Conservation (phyloP, 2,329 filamentous ascomycete species). For the Ophiostoma tasmaniense region DNA sequence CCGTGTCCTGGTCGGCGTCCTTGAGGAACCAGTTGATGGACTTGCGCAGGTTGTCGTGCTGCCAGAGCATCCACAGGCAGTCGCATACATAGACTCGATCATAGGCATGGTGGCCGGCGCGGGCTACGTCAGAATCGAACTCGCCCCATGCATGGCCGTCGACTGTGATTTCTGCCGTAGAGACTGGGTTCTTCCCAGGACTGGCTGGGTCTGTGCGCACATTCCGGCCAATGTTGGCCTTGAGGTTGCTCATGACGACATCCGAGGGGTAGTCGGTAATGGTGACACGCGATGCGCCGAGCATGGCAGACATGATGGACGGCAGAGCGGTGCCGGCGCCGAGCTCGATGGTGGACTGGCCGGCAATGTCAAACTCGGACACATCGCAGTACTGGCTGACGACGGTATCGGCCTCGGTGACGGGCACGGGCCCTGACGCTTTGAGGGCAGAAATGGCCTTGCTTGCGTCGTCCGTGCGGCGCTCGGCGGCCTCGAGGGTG, state of each 20-base stretch:
- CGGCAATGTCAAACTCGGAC: conserved; percentile 39
- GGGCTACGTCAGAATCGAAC: conserved; percentile 26
- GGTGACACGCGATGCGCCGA: conserved; percentile 43
- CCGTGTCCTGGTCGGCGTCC: neutral
- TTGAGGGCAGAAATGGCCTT: neutral
- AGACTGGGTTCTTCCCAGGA: neutral
- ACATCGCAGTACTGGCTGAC: conserved; percentile 11
- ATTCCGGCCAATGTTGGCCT: conserved; percentile 48
- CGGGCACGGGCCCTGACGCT: neutral
- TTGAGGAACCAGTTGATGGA: conserved; percentile 56
- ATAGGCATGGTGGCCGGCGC: conserved; percentile 34
- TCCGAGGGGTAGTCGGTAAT: conserved; percentile 61
- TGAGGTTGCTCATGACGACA: conserved; percentile 50
- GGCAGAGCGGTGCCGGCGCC: conserved; percentile 56
- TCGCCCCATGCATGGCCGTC: conserved; percentile 60
- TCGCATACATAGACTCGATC: conserved; percentile 61
- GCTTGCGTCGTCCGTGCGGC: conserved; percentile 11
- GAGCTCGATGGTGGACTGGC: conserved; percentile 51
- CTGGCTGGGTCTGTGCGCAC: conserved; percentile 24
- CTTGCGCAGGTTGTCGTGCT: conserved; percentile 57
- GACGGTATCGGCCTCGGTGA: conserved; percentile 9
- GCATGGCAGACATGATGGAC: conserved; percentile 40
- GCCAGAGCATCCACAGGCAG: conserved; percentile 66
- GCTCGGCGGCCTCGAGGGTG: conserved; percentile 27
- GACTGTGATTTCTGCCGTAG: conserved; percentile 32